Evolutionary conservation across 768 basidiomycete species (phyloP), one percentile per base, ranked within the genome.

Genomic region (Amanita fuliginea): DNA sequence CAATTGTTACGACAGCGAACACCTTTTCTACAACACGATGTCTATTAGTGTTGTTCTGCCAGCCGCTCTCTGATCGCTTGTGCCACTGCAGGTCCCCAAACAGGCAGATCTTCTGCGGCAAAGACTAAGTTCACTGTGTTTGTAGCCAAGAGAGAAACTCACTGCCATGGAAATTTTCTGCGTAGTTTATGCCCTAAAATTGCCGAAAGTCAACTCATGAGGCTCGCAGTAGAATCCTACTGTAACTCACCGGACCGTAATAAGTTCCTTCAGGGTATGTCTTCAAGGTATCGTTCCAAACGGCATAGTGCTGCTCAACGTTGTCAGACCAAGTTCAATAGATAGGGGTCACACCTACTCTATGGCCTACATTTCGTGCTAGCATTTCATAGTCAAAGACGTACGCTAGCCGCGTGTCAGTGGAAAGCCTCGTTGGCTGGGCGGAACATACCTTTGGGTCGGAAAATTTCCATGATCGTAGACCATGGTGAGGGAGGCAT

Each of bases 401-500:
- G 51, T 62, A 70, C 4, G 65, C 72, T 71, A 43, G n/a, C 13
- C 8, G 37, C 13, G 14, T 39, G 28, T 51, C 3, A 43, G 42
- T 22, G 21, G 8, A 11, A 16, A 21, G 13, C 14, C 7, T 24
- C 28, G 0, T n/a, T 4, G 18, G 0, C n/a, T 9, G 9, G 13
- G 6, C 4, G 6, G 1, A 14, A 22, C 28, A 42, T 76, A 51
- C 82, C 81, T 34, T 62, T 64, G 0, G 82, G 82, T 55, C 66
- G 71, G 63, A 86, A 77, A 30, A 86, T 76, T 63, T 87, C 83
- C 56, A 86, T 78, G 14, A 83, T 76, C 18, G 82, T 77, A n/a
- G 80, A 75, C 37, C 72, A 63, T 5, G 72, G 70, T 3, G 78
- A 77, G n/a, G 68, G 63, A 30, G 81, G 76, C 82, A 85, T 83